Evolutionary conservation across 2,329 filamentous ascomycete species (phyloP), one percentile per base, ranked within the genome.

Genomic region (Cylindrodendrum hubeiense): DNA sequence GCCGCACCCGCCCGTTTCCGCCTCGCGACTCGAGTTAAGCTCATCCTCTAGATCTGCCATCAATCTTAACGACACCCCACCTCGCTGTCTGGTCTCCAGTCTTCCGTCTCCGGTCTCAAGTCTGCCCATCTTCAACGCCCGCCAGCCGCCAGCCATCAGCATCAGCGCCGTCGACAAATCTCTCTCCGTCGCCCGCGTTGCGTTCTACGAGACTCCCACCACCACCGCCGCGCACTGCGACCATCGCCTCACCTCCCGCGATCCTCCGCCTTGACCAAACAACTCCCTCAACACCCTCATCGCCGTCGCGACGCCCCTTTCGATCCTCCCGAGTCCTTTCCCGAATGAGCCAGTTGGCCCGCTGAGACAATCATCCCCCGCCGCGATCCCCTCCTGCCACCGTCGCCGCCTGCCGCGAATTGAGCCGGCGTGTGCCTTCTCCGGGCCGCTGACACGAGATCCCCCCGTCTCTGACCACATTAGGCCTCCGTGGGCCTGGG

Each of bases 11-110:
- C 33, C 44, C 46, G 44, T 57, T 59, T 34, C 46, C 49, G 54
- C 67, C 46, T 54, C 52, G 59, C 60, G 59, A 56, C 52, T 12
- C 26, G 21, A 50, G 61, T 69, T 58, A 67, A 69, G 47, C 63
- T 65, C 51, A 22, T 55, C 44, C 41, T 57, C 63, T 30, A 49
- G 54, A 67, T 64, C 67, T 70, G 49, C 30, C 56, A 49, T 69
- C 71, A 66, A 74, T 66, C 66, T 71, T 66, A 70, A 65, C 69
- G 65, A 71, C 70, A 72, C 65, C 68, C 69, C 72, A 73, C 66
- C 63, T 70, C 63, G 28, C 64, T 60, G 30, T 51, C 30, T 61
- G 50, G 60, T 66, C 58, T 67, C 47, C 55, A 47, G 49, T 50
- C 53, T 47, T 44, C 26, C 53, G 21, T 28, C 58, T 43, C 59